A percentile compares a stretch with the other conserved stretches of the same genome.
Conservation (phyloP, 2,329 filamentous ascomycete species). For the Cladophialophora exuberans region DNA sequence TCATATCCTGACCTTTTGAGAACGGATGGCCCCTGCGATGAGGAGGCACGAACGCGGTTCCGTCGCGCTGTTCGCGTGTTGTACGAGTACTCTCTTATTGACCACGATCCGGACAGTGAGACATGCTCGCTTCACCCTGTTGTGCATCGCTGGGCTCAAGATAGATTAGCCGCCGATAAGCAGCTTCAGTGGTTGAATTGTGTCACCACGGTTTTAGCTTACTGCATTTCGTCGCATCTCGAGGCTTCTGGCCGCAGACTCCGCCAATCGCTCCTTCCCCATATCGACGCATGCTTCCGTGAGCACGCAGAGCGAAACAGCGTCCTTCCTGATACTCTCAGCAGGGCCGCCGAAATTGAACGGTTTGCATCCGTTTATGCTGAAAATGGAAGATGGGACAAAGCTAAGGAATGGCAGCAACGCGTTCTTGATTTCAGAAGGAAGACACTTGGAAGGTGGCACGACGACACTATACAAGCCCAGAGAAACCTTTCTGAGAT, state of each 20-base stretch:
- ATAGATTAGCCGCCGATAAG: conserved; percentile 6
- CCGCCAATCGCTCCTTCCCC: conserved; percentile 13
- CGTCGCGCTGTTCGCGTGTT: conserved; percentile 14
- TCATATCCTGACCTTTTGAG: conserved; percentile 1
- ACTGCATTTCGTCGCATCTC: conserved; percentile 10
- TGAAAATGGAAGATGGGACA: conserved; percentile 28
- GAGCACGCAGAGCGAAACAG: neutral
- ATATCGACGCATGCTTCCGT: conserved; percentile 21
- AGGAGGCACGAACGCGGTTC: conserved; percentile 12
- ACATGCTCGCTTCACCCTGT: conserved; percentile 23
- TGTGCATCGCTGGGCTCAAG: conserved; percentile 19
- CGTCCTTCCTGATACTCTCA: conserved; percentile 3
- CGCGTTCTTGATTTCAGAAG: conserved; percentile 22
- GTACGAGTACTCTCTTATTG: conserved; percentile 22
- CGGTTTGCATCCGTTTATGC: conserved; percentile 33
- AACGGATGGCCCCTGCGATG: conserved; percentile 1
- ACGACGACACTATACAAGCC: conserved; percentile 24
- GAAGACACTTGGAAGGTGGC: conserved; percentile 6
- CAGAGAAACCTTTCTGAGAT: conserved; percentile 19
- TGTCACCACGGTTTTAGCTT: conserved; percentile 9
- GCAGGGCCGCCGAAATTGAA: conserved; percentile 24
- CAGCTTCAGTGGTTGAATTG: conserved; percentile 16
- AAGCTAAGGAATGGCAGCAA: conserved; percentile 22
- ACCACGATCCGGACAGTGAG: conserved; percentile 11
- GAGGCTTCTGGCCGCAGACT: conserved; percentile 5